A percentile compares a stretch with the other conserved stretches of the same genome.
These are phyloP conservation scores for Nelumbo lutea DNA, from an alignment of 164 flowering plant genomes.

Conservation along the genomic window DNA sequence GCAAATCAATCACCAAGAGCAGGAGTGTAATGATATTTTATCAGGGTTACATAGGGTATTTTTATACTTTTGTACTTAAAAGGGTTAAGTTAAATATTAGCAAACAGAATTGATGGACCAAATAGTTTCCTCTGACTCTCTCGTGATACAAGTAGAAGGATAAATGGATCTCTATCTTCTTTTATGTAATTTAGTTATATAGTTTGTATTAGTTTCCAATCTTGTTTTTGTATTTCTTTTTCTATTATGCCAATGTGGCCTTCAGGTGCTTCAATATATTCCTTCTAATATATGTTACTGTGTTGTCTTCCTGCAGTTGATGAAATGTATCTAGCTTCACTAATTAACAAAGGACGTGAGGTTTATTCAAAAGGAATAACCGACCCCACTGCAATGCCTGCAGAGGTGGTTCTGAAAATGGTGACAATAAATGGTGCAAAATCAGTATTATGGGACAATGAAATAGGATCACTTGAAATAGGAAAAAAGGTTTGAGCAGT, in stretches of 20 bases:
- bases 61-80: too few species aligned
- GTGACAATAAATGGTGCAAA: slow-evolving; percentile 80
- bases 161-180: neutral
- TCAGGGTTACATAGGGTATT: too few species aligned
- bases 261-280: neutral
- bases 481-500: slow-evolving; percentile 63
- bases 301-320: slow-evolving; percentile 52
- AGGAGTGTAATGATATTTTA: too few species aligned
- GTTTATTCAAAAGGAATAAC: slow-evolving; percentile 60
- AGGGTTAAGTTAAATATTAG: too few species aligned
- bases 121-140: too few species aligned
- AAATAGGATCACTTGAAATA: slow-evolving; percentile 84
- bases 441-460: slow-evolving; percentile 83
- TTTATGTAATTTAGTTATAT: neutral
- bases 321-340: slow-evolving; percentile 91
- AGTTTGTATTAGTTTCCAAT: neutral
- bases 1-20: too few species aligned
- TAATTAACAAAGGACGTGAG: slow-evolving; percentile 88
- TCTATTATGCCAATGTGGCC: neutral
- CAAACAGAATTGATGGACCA: too few species aligned
- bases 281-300: neutral
- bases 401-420: slow-evolving; percentile 70
- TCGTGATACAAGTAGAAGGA: too few species aligned
- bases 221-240: neutral
- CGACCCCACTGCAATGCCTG: slow-evolving; percentile 81